Percentiles rank a stretch among this genome's conserved stretches.
Evolutionary conservation across 2,329 filamentous ascomycete genomes (phyloP).

Genomic region (Epichloe gansuensis): DNA sequence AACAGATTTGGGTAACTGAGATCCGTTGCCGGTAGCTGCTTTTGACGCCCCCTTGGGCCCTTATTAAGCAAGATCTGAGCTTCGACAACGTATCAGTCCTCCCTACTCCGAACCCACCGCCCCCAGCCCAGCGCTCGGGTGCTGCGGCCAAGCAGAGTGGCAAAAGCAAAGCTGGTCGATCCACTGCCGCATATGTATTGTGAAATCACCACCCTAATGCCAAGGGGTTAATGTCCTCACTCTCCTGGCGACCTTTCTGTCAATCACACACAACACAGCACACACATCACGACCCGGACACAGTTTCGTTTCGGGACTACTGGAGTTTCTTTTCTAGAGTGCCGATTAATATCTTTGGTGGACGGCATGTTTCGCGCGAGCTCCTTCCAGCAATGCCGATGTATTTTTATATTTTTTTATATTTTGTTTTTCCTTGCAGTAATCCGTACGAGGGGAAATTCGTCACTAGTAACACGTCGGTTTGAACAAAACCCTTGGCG

Average conservation of each 20-base stretch:
- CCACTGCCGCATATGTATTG: not conserved
- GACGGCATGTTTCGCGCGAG: not conserved
- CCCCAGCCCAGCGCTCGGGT: no score
- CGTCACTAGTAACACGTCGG: not conserved
- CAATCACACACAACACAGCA: not conserved
- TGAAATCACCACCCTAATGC: no score
- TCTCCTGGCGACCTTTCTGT: no score
- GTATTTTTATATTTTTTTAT: no score
- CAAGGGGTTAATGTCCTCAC: no score
- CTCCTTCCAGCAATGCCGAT: not conserved
- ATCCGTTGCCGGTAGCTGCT: not conserved
- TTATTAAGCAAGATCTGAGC: not conserved
- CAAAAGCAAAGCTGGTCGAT: not conserved
- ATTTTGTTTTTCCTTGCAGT: no score
- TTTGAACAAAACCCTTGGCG: not conserved
- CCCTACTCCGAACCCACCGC: no score
- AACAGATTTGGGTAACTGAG: not conserved
- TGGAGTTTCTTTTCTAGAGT: not conserved
- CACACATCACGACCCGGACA: not conserved
- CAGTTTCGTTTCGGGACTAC: not conserved
- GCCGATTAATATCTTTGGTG: not conserved
- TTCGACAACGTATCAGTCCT: not conserved
- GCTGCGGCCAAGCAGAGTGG: not conserved
- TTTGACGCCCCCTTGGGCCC: not conserved
- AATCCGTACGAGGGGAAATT: not conserved